Base-by-base conservation (phyloP, 2,329 filamentous ascomycete genomes). In the Hypoxylon sp. region DNA sequence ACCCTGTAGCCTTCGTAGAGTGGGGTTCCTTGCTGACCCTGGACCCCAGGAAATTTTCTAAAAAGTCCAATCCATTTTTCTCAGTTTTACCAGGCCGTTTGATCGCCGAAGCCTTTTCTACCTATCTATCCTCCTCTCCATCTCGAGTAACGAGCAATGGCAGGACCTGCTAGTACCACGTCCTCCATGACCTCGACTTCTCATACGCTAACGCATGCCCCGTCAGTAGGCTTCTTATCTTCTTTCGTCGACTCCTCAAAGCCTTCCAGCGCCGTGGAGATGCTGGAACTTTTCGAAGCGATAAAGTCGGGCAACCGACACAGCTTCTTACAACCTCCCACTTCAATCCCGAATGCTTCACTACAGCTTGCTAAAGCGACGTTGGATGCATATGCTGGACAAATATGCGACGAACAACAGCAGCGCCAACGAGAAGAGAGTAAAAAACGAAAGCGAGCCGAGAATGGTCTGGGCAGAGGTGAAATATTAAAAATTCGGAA, bases 301-400 rank as follows among this genome's bases (percentile, higher is more conserved):
- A 82, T 92, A 51, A 80, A 79, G 68, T 79, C 88, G 14, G 81
- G 83, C 62, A 87, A 88, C 64, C 90, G 92, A 11, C 90, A 94
- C 75, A 78, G 80, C 25, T 97, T 97, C 75, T 83, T 97, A n/a
- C 89, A 91, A 69, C 94, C 95, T 3, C 83, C 87, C 2, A 74
- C 85, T 6, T 80, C 87, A 21, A 83, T 97, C 30, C 88, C 93
- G 47, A 85, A 86, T 30, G 88, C 90, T 2, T 90, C 92, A 16
- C 82, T 96, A 21, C 85, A 88, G 61, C 87, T 93, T 54, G 90
- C 92, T n/a, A 97, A 97, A 80, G 83, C 87, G 41, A 92, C 90
- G 3, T 83, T 97, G 6, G 93, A 97, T 74, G 87, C 88, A 3
- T 88, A 97, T 68, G 94, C 94, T 1, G 84, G 85, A 1, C 89